Base-by-base conservation (phyloP, 345 rosid genomes). In the Alliaria petiolata region DNA sequence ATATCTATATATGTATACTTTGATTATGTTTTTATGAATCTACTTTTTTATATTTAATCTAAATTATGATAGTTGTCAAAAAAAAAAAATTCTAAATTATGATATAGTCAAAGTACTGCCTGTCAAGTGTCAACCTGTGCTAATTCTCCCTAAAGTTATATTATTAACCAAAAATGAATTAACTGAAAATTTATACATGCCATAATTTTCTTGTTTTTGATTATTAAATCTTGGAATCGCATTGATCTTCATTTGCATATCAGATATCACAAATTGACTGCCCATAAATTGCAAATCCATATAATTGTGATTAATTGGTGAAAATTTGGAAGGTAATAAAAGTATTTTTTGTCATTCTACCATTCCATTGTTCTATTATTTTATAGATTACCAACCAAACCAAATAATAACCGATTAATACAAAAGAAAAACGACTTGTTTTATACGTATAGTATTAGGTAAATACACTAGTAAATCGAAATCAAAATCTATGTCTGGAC, bases 401-500 rank as follows among this genome's bases (percentile, higher is more conserved):
- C 35, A 65, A 20, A 46, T 6, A 34, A 17, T 13, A 10, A 50
- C n/a, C 4, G n/a, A 19, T 34, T 13, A 30, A 49, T 9, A 50
- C 0, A 33, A 36, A 49, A 34, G 14, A 47, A 13, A 44, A 26
- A 1, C 8, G 15, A 52, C 6, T n/a, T 28, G 14, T 52, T 0
- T 13, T 7, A 13, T n/a, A 14, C 12, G 64, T 42, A 28, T n/a
- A 30, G 20, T 53, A 49, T 6, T 52, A 26, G 52, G 52, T 42
- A 60, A n/a, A 36, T 28, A 7, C 22, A 28, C 30, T 15, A 31
- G 22, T 54, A 50, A 14, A 46, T 25, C 38, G 33, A 42, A 47
- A 35, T 69, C 50, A 25, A 47, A 10, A 47, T 5, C 2, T 47
- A 59, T 14, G 68, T 71, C 61, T 61, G n/a, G 69, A 62, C 19